A percentile compares a stretch with the other conserved stretches of the same genome.
Conservation (phyloP, 805 yeast species). For the Candida nonsorbophila region DNA sequence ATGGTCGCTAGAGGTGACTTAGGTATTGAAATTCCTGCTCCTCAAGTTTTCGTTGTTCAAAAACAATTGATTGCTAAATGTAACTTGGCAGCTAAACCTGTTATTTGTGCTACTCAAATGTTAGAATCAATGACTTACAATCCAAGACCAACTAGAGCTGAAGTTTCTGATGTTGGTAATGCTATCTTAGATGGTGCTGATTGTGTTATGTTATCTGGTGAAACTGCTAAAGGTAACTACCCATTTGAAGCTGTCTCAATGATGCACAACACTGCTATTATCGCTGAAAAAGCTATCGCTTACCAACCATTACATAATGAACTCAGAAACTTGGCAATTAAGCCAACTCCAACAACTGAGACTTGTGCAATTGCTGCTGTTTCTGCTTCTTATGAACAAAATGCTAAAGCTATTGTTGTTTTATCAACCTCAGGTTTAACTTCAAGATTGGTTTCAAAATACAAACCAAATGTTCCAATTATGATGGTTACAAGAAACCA, state of each 20-base stretch:
- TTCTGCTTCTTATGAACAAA: constrained; percentile 91
- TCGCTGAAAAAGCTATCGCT: constrained; percentile 96
- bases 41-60: constrained; percentile 97
- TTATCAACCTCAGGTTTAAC: constrained; percentile 93
- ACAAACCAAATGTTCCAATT: constrained; percentile 96
- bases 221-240: constrained; percentile 99
- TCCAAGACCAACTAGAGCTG: constrained; percentile 99
- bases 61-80: constrained; percentile 98
- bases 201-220: constrained; percentile 99
- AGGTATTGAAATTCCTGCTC: constrained; percentile 99
- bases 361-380: constrained; percentile 97
- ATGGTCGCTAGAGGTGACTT: constrained; percentile 99
- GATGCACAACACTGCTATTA: constrained; percentile 97
- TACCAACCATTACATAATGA: constrained; percentile 82
- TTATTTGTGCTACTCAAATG: constrained; percentile 99
- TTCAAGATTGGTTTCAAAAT: constrained; percentile 94
- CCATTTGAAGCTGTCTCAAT: constrained; percentile 96
- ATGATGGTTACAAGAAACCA: constrained; percentile 97
- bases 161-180: constrained; percentile 98
- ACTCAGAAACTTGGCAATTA: constrained; percentile 75
- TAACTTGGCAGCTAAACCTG: constrained; percentile 99
- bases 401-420: constrained; percentile 94
- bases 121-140: constrained; percentile 98
- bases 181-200: constrained; percentile 99
- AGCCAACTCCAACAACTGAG: constrained; percentile 91